These are phyloP conservation scores for Mycena citricolor DNA, from an alignment of 1,284 basidiomycete species.

Conservation along the genomic window DNA sequence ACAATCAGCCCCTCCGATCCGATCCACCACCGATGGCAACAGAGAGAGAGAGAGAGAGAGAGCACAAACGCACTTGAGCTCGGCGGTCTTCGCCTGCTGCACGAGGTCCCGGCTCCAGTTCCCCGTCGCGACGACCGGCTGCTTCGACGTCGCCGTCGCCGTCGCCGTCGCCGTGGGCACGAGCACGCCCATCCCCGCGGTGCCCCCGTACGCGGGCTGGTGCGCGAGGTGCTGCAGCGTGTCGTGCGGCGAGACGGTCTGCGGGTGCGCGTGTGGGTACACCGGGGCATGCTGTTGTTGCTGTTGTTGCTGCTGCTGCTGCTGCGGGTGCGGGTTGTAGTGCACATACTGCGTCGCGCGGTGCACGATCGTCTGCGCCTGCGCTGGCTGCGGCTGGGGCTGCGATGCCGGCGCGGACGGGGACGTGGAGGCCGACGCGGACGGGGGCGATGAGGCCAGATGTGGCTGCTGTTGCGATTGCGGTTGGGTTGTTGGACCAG, in stretches of 20 bases:
- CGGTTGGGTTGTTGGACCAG: too few species aligned
- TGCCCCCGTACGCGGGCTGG: neutral
- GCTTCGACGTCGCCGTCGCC: neutral
- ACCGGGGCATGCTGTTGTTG: constrained; percentile 21
- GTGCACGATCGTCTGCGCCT: too few species aligned
- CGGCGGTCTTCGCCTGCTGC: constrained; percentile 78
- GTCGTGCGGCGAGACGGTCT: constrained; percentile 2
- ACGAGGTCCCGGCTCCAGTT: constrained; percentile 84
- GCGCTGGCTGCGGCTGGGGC: too few species aligned
- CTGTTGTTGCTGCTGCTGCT: constrained; percentile 27
- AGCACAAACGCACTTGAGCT: constrained; percentile 60
- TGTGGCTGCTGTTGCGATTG: too few species aligned
- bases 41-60: neutral
- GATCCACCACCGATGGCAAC: too few species aligned
- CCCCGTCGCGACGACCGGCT: constrained; percentile 30
- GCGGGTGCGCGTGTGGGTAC: neutral
- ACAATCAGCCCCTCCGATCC: too few species aligned
- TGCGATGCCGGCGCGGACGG: too few species aligned
- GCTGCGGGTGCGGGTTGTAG: constrained; percentile 34
- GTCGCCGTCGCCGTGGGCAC: neutral
- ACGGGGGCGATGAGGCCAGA: too few species aligned
- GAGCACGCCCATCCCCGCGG: neutral
- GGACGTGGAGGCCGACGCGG: too few species aligned
- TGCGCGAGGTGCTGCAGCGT: neutral
- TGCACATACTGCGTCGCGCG: constrained; percentile 47